phyloP scores from a whole-genome alignment of 495 filamentous ascomycete species.

The Penicillium nucicola region DNA sequence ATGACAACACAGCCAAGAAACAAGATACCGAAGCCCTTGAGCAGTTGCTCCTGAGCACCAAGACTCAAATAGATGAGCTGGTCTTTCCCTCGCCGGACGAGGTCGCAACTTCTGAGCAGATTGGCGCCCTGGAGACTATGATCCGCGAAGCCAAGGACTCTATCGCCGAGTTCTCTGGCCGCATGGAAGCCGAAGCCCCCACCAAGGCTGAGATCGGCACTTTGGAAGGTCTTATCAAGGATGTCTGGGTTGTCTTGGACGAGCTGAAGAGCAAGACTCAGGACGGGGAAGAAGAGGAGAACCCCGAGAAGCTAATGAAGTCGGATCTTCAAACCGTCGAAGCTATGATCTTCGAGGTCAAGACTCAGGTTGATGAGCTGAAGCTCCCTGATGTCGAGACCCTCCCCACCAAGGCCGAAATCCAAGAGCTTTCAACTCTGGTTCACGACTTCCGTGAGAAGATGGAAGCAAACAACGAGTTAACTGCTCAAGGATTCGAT shows the following conservation, averaged over 20 bases:
- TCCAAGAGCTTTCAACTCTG: slow-evolving; percentile 62
- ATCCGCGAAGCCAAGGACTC: slow-evolving; percentile 69
- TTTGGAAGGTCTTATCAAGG: slow-evolving; percentile 72
- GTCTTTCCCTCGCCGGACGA: slow-evolving; percentile 57
- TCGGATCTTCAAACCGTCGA: slow-evolving; percentile 75
- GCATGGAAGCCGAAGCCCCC: slow-evolving; percentile 59
- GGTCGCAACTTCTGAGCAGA: slow-evolving; percentile 69
- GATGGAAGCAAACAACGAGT: slow-evolving; percentile 63
- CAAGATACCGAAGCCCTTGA: slow-evolving; percentile 89
- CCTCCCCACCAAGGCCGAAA: slow-evolving; percentile 57
- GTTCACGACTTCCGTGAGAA: slow-evolving; percentile 69
- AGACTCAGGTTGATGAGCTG: slow-evolving; percentile 68
- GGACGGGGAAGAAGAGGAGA: slow-evolving; percentile 50
- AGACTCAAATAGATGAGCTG: slow-evolving; percentile 76
- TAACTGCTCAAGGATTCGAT: slow-evolving; percentile 75
- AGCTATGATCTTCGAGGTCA: slow-evolving; percentile 75
- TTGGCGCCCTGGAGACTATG: slow-evolving; percentile 68
- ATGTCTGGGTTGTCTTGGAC: slow-evolving; percentile 68
- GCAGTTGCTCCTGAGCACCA: slow-evolving; percentile 79
- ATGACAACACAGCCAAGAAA: slow-evolving; percentile 49
- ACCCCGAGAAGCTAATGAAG: slow-evolving; percentile 67
- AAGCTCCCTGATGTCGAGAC: slow-evolving; percentile 62
- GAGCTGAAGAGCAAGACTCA: slow-evolving; percentile 64
- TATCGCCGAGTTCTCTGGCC: slow-evolving; percentile 54
- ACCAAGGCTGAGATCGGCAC: slow-evolving; percentile 73